These are phyloP conservation scores for Pseudopithomyces maydicus DNA, from an alignment of 2,329 filamentous ascomycete genomes.

Conservation along the genomic window DNA sequence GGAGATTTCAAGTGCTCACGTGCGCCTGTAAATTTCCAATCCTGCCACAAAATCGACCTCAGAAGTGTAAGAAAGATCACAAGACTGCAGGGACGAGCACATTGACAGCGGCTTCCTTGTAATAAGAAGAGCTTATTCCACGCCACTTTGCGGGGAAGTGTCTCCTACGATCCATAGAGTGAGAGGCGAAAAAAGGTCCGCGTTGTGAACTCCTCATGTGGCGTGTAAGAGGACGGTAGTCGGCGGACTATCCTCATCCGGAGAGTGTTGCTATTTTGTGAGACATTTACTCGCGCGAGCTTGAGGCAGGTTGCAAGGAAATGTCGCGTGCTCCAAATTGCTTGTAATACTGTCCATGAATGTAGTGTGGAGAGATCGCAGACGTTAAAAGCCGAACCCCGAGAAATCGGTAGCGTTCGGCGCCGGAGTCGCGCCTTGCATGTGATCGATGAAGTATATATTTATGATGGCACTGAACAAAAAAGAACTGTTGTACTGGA, in stretches of 20 bases:
- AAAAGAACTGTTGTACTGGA: too few relatives aligned
- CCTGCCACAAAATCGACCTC: neutral
- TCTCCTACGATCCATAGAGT: neutral
- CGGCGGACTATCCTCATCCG: neutral
- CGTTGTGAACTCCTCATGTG: neutral
- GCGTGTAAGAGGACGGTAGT: neutral
- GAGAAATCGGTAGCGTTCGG: neutral
- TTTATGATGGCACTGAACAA: too few relatives aligned
- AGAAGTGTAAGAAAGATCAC: neutral
- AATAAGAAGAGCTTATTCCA: neutral
- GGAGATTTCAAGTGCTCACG: too few relatives aligned
- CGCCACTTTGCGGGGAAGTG: constrained; percentile 1
- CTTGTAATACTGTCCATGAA: neutral
- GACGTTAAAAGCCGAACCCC: constrained; percentile 1
- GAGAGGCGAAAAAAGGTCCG: neutral
- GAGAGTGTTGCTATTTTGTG: neutral
- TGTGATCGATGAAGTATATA: too few relatives aligned
- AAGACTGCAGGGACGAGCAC: neutral
- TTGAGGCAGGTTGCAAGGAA: neutral
- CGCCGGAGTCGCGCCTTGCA: too few relatives aligned
- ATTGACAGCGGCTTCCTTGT: neutral
- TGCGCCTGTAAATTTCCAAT: too few relatives aligned
- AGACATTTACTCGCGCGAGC: neutral
- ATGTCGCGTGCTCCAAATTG: neutral
- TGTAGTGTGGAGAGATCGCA: neutral